Percentiles rank a stretch among this genome's conserved stretches.
Evolutionary conservation across 139 green algal genomes (phyloP).

Genomic region (Chlamydomonas sp.): DNA sequence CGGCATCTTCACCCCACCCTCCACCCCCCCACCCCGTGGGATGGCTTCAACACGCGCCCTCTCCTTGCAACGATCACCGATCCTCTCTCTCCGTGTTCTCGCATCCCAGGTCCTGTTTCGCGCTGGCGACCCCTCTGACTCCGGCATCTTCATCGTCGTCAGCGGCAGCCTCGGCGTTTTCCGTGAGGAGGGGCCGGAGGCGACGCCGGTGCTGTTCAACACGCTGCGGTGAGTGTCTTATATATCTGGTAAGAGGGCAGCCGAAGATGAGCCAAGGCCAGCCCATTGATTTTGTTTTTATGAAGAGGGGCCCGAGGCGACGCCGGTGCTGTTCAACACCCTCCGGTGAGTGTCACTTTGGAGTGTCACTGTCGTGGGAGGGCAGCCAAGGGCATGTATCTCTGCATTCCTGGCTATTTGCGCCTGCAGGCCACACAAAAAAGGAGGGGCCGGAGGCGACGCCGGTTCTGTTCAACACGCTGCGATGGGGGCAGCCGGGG

Average conservation of each 20-base stretch:
- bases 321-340: background rate
- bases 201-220: conserved; percentile 51
- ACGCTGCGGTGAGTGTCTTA: conserved; percentile 41
- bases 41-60: background rate
- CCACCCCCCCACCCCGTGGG: too few relatives aligned
- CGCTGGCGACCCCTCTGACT: conserved; percentile 48
- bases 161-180: conserved; percentile 64
- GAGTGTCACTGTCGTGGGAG: too few relatives aligned
- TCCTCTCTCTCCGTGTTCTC: background rate
- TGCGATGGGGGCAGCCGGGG: conserved; percentile 31
- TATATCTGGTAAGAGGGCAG: too few relatives aligned
- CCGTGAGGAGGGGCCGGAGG: conserved; percentile 20
- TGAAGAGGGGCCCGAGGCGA: too few relatives aligned
- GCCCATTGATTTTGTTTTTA: conserved; percentile 4
- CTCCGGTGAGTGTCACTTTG: background rate
- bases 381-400: too few relatives aligned
- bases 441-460: conserved; percentile 4
- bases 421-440: too few relatives aligned
- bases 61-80: background rate
- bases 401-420: too few relatives aligned
- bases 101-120: conserved; percentile 44
- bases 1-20: too few relatives aligned
- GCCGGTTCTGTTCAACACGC: conserved; percentile 56
- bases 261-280: too few relatives aligned
- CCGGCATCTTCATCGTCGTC: conserved; percentile 70